Conservation (phyloP, 73 alveolate genomes). For the Paramecium caudatum region DNA sequence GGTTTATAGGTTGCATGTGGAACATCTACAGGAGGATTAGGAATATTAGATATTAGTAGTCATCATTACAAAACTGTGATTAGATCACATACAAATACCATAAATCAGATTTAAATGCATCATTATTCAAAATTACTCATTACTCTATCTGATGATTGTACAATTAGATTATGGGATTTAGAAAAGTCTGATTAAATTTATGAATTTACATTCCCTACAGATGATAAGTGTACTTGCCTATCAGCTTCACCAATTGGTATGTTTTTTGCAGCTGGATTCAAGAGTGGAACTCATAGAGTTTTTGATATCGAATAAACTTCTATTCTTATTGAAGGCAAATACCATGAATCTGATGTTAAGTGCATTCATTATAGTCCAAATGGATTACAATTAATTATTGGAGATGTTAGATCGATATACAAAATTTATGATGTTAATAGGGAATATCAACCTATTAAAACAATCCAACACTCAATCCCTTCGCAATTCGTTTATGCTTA, state of each 20-base stretch:
- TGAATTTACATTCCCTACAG: slow-evolving; percentile 85
- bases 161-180: slow-evolving; percentile 90
- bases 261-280: slow-evolving; percentile 88
- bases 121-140: slow-evolving; percentile 75
- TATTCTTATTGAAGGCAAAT: slow-evolving; percentile 81
- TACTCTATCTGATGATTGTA: slow-evolving; percentile 85
- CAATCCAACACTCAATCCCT: slow-evolving; percentile 80
- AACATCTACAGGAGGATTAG: slow-evolving; percentile 93
- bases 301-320: slow-evolving; percentile 89
- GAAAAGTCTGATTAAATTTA: slow-evolving; percentile 83
- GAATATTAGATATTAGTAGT: slow-evolving; percentile 90
- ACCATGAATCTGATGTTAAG: slow-evolving; percentile 80
- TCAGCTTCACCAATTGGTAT: slow-evolving; percentile 82
- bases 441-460: slow-evolving; percentile 88
- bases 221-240: slow-evolving; percentile 83
- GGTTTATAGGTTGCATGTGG: slow-evolving; percentile 96
- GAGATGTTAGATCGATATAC: slow-evolving; percentile 80
- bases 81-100: slow-evolving; percentile 94
- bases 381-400: slow-evolving; percentile 79
- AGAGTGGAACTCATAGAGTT: slow-evolving; percentile 86
- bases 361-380: slow-evolving; percentile 79
- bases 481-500: slow-evolving; percentile 32
- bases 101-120: slow-evolving; percentile 81
- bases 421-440: slow-evolving; percentile 82
- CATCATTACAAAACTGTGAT: slow-evolving; percentile 92